A percentile compares a stretch with the other conserved stretches of the same genome.
phyloP scores from a whole-genome alignment of 1,284 basidiomycete genomes.

The Baeospora myosura region DNA sequence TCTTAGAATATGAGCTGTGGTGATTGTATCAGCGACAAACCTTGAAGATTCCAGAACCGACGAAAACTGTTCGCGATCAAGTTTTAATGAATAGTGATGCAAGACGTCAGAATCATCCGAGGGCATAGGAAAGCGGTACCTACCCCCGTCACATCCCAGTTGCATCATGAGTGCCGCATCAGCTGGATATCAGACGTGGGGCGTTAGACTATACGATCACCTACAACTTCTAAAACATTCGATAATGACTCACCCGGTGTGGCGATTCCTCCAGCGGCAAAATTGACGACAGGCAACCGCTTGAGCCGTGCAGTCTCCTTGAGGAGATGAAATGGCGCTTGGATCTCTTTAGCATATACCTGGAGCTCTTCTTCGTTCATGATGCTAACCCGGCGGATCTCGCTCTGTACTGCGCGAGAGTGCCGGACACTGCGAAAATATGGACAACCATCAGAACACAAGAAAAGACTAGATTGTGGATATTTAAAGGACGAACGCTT shows the following conservation, averaged over 20 bases:
- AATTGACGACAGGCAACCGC: constrained; percentile 89
- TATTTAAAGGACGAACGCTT: constrained; percentile 82
- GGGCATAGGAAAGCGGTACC: no score
- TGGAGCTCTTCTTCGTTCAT: constrained; percentile 97
- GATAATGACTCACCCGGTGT: constrained; percentile 68
- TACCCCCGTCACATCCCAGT: constrained; percentile 94
- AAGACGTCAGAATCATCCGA: constrained; percentile 11
- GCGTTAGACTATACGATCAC: constrained; percentile 1
- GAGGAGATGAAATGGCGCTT: constrained; percentile 94
- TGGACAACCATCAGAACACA: neutral
- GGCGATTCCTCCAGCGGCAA: constrained; percentile 95
- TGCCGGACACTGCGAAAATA: constrained; percentile 51
- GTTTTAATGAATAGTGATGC: constrained; percentile 1
- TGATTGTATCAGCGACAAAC: constrained; percentile 36
- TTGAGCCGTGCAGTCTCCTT: constrained; percentile 95
- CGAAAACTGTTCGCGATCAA: constrained; percentile 56
- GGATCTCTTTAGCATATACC: constrained; percentile 87
- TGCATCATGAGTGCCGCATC: constrained; percentile 99
- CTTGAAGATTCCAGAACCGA: constrained; percentile 92
- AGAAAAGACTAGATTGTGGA: neutral
- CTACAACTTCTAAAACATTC: neutral
- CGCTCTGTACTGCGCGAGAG: constrained; percentile 64
- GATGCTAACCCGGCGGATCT: constrained; percentile 79
- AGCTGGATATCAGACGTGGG: constrained; percentile 35
- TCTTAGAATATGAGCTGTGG: constrained; percentile 2